Percentiles rank a stretch among this genome's conserved stretches.
These are phyloP conservation scores for Ganoderma meredithae DNA, from an alignment of 1,284 basidiomycete genomes.

Conservation along the genomic window DNA sequence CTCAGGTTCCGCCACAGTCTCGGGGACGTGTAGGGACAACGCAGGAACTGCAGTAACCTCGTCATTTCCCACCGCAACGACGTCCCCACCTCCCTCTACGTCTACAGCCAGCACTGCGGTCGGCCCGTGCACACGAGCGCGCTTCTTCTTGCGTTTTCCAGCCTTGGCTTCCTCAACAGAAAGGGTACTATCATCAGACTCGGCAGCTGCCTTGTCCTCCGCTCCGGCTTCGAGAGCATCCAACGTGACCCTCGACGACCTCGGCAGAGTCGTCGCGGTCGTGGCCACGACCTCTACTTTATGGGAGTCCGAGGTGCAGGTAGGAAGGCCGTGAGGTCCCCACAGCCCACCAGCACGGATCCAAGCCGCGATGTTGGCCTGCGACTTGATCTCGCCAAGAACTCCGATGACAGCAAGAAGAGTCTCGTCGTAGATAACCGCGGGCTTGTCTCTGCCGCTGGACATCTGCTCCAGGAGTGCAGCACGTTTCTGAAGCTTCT, in stretches of 20 bases:
- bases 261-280: background rate
- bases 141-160: slow-evolving; percentile 25
- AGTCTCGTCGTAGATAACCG: slow-evolving; percentile 57
- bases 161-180: slow-evolving; percentile 20
- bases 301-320: background rate
- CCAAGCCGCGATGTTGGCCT: slow-evolving; percentile 77
- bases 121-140: slow-evolving; percentile 22
- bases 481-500: slow-evolving; percentile 32
- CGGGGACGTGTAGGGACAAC: background rate
- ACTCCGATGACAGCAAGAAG: slow-evolving; percentile 78
- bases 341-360: slow-evolving; percentile 64
- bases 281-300: slow-evolving; percentile 2
- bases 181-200: slow-evolving; percentile 27
- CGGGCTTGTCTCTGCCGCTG: slow-evolving; percentile 16
- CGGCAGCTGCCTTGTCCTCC: slow-evolving; percentile 7
- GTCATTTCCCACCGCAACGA: slow-evolving; percentile 33
- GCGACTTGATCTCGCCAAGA: slow-evolving; percentile 62
- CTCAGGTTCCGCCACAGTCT: slow-evolving; percentile 2
- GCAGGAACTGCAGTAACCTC: slow-evolving; percentile 18
- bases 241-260: background rate
- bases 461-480: slow-evolving; percentile 23
- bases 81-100: slow-evolving; percentile 5
- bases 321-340: slow-evolving; percentile 36
- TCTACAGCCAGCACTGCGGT: background rate
- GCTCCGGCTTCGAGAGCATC: background rate